Evolutionary conservation across 2,329 filamentous ascomycete species (phyloP).

Genomic region (Sporothrix phasma): DNA sequence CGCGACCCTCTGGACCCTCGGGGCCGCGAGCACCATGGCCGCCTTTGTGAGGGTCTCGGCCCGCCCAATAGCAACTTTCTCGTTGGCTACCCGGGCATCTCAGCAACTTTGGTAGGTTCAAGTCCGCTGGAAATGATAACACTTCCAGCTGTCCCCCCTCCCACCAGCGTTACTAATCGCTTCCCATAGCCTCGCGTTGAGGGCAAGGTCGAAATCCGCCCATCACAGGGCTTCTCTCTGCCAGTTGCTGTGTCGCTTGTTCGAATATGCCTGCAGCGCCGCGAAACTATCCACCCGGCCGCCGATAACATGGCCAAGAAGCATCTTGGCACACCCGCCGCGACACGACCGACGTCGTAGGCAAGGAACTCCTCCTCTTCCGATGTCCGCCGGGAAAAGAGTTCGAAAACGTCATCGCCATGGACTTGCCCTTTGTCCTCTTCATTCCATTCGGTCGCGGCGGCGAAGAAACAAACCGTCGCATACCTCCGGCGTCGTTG

Average conservation of each 20-base stretch:
- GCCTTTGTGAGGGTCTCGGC: constrained; percentile 79
- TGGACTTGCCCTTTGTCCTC: constrained; percentile 95
- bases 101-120: constrained; percentile 75
- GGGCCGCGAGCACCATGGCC: constrained; percentile 24
- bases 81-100: constrained; percentile 95
- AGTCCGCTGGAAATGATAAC: background rate
- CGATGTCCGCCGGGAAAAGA: constrained; percentile 76
- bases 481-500: constrained; percentile 85
- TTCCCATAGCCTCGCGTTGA: constrained; percentile 81
- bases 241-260: constrained; percentile 88
- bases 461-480: constrained; percentile 77
- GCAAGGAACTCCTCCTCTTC: constrained; percentile 89
- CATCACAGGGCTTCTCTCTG: constrained; percentile 72
- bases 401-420: constrained; percentile 78
- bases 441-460: constrained; percentile 93
- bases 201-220: constrained; percentile 93
- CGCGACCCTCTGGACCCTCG: constrained; percentile 9
- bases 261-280: constrained; percentile 83
- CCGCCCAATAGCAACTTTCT: constrained; percentile 95
- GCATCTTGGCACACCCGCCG: constrained; percentile 78
- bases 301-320: constrained; percentile 91
- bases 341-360: constrained; percentile 85
- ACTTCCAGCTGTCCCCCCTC: background rate
- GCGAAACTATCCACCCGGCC: constrained; percentile 92
- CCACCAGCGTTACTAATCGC: background rate